phyloP scores from a whole-genome alignment of 495 filamentous ascomycete genomes.

The Penicilliopsis zonata region DNA sequence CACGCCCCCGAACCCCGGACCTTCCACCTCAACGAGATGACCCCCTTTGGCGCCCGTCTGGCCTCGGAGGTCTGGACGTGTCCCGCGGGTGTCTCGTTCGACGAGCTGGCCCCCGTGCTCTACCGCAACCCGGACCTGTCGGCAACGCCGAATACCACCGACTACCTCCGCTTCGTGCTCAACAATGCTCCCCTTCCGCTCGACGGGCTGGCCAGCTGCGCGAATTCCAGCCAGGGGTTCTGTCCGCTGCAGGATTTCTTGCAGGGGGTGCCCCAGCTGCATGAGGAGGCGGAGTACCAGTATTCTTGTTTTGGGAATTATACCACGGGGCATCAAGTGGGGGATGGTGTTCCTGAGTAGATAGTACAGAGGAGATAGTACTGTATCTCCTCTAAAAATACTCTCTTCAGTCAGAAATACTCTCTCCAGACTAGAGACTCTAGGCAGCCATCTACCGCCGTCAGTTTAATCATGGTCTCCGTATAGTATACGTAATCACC shows the following conservation, averaged over 20 bases:
- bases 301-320: constrained; percentile 18
- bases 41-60: constrained; percentile 48
- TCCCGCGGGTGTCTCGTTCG: constrained; percentile 8
- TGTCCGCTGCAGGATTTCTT: constrained; percentile 14
- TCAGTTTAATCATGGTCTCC: no score
- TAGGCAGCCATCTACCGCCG: no score
- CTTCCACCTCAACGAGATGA: constrained; percentile 21
- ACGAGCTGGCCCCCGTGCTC: constrained; percentile 9
- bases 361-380: no score
- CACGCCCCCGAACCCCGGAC: constrained; percentile 15
- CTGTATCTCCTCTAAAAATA: no score
- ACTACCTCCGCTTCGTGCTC: constrained; percentile 19
- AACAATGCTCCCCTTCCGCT: constrained; percentile 18
- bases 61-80: constrained; percentile 45
- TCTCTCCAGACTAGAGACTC: no score
- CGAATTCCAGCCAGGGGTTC: constrained; percentile 15
- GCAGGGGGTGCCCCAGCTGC: constrained; percentile 8
- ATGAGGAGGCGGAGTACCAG: constrained; percentile 15
- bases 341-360: constrained; percentile 12
- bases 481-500: no score
- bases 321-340: constrained; percentile 12
- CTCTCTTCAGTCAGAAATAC: no score
- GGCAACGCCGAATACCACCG: constrained; percentile 5
- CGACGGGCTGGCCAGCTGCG: constrained; percentile 12
- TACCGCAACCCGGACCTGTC: constrained; percentile 19